Evolutionary conservation across 1,139 yeast genomes (phyloP), one percentile per base, ranked within the genome.

Genomic region (Lodderomyces beijingensis): DNA sequence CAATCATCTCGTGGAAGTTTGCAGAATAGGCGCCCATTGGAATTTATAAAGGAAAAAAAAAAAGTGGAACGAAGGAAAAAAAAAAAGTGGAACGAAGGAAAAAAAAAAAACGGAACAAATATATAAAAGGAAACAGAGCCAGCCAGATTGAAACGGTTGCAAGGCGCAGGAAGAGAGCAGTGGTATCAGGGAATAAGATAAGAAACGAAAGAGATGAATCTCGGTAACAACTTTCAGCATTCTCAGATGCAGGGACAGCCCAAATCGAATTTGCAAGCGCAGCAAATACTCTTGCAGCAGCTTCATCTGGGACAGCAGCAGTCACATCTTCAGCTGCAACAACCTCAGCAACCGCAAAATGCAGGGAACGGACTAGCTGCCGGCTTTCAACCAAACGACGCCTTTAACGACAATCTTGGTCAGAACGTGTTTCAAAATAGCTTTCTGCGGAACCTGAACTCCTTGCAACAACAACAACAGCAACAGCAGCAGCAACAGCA

Each of bases 231-330:
- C 42, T 63, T 53, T 44, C 65, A 53, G 25, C 25, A 23, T 14
- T 23, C 25, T 41, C 64, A 51, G 37, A 53, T 48, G 33, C 59
- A 59, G 38, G 58, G 57, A 25, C 65, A 55, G 35, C 44, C 46
- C 34, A 73, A 65, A 40, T 67, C 71, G 21, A 73, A 67, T 42
- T 72, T 67, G 44, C 45, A 34, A 32, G 33, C 35, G 12, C 44
- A 42, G 30, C 44, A 37, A 30, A 56, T 65, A 24, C 57, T 68
- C 41, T 57, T 66, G 37, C 74, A 65, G 44, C 73, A 65, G 43
- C 59, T 65, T 39, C 74, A 65, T 42, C 70, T 59, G 40, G 65
- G 65, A 14, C n/a, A n/a, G n/a, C n/a, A n/a, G n/a, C 42, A 38
- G 46, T 52, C 46, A 33, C 55, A 49, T 26, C 50, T 45, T 24